Evolutionary conservation across 257 asterid species (phyloP).

Genomic region (Nicotiana tabacum): DNA sequence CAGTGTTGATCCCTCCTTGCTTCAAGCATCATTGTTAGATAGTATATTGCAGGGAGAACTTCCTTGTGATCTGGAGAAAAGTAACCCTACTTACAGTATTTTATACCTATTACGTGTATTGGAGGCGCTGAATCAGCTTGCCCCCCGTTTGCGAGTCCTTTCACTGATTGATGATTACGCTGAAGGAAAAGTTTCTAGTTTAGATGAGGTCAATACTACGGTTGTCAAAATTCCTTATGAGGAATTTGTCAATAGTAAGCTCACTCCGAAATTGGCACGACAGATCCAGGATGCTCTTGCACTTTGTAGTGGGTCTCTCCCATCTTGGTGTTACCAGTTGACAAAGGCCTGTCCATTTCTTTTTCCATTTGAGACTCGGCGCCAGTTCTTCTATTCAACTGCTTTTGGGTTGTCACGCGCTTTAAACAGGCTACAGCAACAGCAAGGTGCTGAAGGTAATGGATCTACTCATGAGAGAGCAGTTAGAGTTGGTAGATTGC

Average conservation of each 20-base stretch:
- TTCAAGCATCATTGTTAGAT: conserved; percentile 64
- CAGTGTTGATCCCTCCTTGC: conserved; percentile 29
- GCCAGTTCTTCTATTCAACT: conserved; percentile 95
- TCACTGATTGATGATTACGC: conserved; percentile 56
- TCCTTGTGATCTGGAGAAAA: conserved; percentile 89
- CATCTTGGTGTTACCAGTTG: conserved; percentile 97
- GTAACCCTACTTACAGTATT: conserved; percentile 79
- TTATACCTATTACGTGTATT: conserved; percentile 77
- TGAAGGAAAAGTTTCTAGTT: conserved; percentile 54
- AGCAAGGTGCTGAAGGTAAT: conserved; percentile 52
- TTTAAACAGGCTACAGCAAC: conserved; percentile 87
- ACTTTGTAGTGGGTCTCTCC: conserved; percentile 91
- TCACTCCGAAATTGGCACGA: conserved; percentile 86
- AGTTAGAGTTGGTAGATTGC: conserved; percentile 78
- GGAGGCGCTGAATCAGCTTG: conserved; percentile 90
- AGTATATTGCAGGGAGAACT: conserved; percentile 92
- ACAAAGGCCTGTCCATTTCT: conserved; percentile 94
- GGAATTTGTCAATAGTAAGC: conserved; percentile 76
- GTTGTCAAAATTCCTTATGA: conserved; percentile 55
- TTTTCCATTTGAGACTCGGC: conserved; percentile 94
- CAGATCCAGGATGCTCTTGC: conserved; percentile 98
- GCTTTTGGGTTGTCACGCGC: conserved; percentile 98
- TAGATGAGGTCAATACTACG: conserved; percentile 39
- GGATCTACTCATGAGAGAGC: conserved; percentile 74
- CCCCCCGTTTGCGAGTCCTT: conserved; percentile 65